Base-by-base conservation (phyloP, 2,329 filamentous ascomycete genomes). In the Coniochaeta sp. region DNA sequence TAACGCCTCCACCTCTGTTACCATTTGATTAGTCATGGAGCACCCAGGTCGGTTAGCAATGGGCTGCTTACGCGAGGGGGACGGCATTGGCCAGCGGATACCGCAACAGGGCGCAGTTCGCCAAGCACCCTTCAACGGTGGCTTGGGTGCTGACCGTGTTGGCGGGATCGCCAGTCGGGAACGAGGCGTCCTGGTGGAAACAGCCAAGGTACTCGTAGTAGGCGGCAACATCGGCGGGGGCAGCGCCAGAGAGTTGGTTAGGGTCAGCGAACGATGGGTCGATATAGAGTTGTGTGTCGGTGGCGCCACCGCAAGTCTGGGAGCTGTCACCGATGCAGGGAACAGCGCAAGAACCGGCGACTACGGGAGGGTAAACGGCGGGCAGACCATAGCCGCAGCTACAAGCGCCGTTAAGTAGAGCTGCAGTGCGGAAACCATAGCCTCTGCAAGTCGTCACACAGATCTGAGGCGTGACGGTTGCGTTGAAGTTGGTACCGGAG, bases 171-270 rank as follows among this genome's bases (percentile, higher is more conserved):
- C 57, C 28, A 2, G 61, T 66, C 5, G 64, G 62, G 34, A 69
- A 65, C 17, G 58, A 52, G 17, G 8, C 14, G 17, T 14, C 22
- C n/a, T 60, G 61, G 26, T 62, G 47, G 63, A 69, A 72, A 64
- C 70, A 72, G 44, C 69, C 70, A 1, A 72, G 63, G 26, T 65
- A 58, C 1, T 54, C 47, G 58, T 71, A 72, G 19, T 47, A 58
- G 0, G 12, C 9, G 14, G 57, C 60, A 8, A 70, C 28, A 7
- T 9, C 16, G 7, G 54, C 55, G 0, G 52, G 43, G 17, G 22
- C 9, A 4, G 36, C 9, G n/a, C 56, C 33, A 11, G 34, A 40
- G 19, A 60, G 61, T 17, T 60, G 43, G 6, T 1, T 44, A 28
- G 58, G 58, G 22, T 66, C 65, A 3, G 63, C 62, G 62, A 67